Base-by-base conservation (phyloP, 164 flowering plant genomes). In the Liquidambar formosana region DNA sequence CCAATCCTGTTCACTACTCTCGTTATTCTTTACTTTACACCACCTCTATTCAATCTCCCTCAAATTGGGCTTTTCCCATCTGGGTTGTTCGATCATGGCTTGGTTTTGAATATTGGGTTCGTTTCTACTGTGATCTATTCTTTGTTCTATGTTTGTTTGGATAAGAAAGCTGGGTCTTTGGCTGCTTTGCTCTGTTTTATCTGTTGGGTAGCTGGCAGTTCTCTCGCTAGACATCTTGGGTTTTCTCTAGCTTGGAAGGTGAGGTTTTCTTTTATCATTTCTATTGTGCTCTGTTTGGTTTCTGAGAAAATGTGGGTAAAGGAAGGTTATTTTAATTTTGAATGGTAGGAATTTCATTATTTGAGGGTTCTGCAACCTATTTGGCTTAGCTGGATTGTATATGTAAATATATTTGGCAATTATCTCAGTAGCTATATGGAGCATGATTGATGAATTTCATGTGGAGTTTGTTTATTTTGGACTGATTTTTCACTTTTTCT, bases 171-270 rank as follows among this genome's bases (percentile, higher is more conserved):
- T 57, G 99, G 99, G 15, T 79, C 88, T 66, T 76, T 96, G 74
- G 99, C 88, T 21, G 99, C 95, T 75, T 68, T 91, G 59, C 69
- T 93, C 19, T 86, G 90, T 71, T 76, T 92, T 43, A 27, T 71
- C 8, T 89, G 92, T 61, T 96, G 97, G 99, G 78, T 90, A 53
- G 86, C 81, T 16, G 79, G 88, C 59, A 83, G 94, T 76, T 73
- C 66, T 61, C 66, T 90, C 68, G 91, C 88, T 12, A 58, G 16
- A n/a, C 59, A 38, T 5, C 89, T 96, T 18, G 98, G 96, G 4
- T 89, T 65, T 64, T 80, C 90, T 75, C 79, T 91, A 43, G 88
- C 97, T 49, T 91, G 91, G 97, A 96, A 91, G 98, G 99, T 92
- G 71, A 26, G 62, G 10, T 3, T 43, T 23, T 28, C 5, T 13